Conservation (phyloP, 2,329 filamentous ascomycete genomes). For the Sarocladium kiliense region DNA sequence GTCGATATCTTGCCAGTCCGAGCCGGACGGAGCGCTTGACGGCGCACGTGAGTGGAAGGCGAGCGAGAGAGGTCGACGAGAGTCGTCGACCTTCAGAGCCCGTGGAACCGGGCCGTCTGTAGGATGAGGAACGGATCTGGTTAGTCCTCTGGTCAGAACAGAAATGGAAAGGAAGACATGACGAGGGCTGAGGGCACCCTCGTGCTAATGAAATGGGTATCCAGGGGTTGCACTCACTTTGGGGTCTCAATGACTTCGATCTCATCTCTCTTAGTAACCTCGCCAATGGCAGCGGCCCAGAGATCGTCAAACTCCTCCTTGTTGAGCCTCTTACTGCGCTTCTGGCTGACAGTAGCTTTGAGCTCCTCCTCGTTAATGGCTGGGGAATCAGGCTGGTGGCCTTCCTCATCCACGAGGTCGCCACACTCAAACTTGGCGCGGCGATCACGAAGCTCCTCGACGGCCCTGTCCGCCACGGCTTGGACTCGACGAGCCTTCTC, state of each 20-base stretch:
- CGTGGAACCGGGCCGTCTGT: slow-evolving; percentile 65
- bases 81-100: slow-evolving; percentile 59
- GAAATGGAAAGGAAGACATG: slow-evolving; percentile 17
- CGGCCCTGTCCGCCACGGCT: slow-evolving; percentile 78
- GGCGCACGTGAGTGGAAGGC: slow-evolving; percentile 80
- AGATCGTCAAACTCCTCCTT: slow-evolving; percentile 90
- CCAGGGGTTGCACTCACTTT: slow-evolving; percentile 43
- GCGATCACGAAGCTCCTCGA: slow-evolving; percentile 80
- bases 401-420: slow-evolving; percentile 58
- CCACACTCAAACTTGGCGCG: slow-evolving; percentile 90
- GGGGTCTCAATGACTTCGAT: slow-evolving; percentile 40
- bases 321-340: slow-evolving; percentile 76
- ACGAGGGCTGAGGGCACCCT: slow-evolving; percentile 6
- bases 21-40: slow-evolving; percentile 72
- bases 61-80: slow-evolving; percentile 84
- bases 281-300: slow-evolving; percentile 68
- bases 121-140: slow-evolving; percentile 69
- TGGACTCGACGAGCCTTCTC: slow-evolving; percentile 86
- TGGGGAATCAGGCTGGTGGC: slow-evolving; percentile 53
- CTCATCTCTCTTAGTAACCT: slow-evolving; percentile 60
- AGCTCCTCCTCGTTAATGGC: slow-evolving; percentile 64
- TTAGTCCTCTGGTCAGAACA: slow-evolving; percentile 69
- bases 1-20: slow-evolving; percentile 80
- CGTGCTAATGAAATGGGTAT: slow-evolving; percentile 15
- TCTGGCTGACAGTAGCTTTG: slow-evolving; percentile 69